Evolutionary conservation across 257 asterid genomes (phyloP).

Genomic region (Handroanthus guayacan): DNA sequence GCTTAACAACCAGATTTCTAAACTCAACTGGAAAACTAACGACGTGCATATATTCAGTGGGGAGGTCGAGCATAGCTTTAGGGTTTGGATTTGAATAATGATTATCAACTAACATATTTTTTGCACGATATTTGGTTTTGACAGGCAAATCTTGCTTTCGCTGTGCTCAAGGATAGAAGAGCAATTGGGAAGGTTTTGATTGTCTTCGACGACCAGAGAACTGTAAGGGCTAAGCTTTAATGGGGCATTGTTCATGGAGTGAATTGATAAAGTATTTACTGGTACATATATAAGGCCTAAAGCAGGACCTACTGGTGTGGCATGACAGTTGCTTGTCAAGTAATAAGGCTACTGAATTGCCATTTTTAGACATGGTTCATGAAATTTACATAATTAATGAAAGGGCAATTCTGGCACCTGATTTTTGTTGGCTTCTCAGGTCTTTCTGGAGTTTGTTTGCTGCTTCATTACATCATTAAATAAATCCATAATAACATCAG

Average conservation of each 20-base stretch:
- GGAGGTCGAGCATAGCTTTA: too few species aligned
- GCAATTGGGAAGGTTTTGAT: conserved; percentile 96
- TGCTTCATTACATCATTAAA: too few species aligned
- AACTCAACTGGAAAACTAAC: neutral
- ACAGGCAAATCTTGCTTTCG: conserved; percentile 87
- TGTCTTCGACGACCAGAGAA: conserved; percentile 53
- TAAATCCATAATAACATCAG: too few species aligned
- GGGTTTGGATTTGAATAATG: neutral
- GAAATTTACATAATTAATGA: neutral
- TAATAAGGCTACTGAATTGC: conserved; percentile 22
- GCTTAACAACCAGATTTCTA: neutral
- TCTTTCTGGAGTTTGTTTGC: too few species aligned
- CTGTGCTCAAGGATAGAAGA: conserved; percentile 82
- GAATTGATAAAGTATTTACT: neutral
- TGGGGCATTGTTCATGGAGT: neutral
- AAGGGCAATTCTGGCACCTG: neutral
- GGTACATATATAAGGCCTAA: neutral
- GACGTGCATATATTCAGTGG: neutral
- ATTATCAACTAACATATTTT: neutral
- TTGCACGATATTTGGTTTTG: conserved; percentile 16
- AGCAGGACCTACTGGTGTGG: neutral
- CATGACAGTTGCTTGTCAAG: neutral
- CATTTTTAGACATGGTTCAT: neutral
- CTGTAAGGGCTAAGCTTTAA: conserved; percentile 64
- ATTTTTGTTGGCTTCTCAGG: neutral